Base-by-base conservation (phyloP, 2,329 filamentous ascomycete genomes). In the Decorospora gaudefroyi region DNA sequence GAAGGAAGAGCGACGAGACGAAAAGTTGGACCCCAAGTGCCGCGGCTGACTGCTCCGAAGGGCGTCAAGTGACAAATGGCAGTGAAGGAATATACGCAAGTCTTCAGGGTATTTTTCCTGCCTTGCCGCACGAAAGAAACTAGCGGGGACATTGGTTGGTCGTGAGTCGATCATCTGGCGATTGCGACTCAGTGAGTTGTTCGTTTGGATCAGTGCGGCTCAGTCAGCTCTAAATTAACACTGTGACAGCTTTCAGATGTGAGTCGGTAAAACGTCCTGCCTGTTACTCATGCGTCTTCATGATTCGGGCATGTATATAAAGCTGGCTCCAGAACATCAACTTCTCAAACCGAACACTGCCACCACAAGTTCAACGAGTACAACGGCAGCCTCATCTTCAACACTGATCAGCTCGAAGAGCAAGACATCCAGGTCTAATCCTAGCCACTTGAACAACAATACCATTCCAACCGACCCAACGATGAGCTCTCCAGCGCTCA, bases 221-320 rank as follows among this genome's bases (percentile, higher is more conserved):
- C 62, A 56, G 61, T 68, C 59, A 67, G 49, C 53, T 55, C 49
- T 47, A 57, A 47, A 53, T 51, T 55, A 51, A 46, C 49, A 49
- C 22, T 23, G 10, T 23, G 21, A 23, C 10, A 10, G 21, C 10
- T 23, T 23, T 23, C 21, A 23, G 6, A 6, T 6, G 10, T 6
- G 21, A 10, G 21, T 23, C 10, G 12, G 13, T n/a, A n/a, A n/a
- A n/a, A n/a, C n/a, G n/a, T n/a, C n/a, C n/a, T n/a, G n/a, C n/a
- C n/a, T n/a, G n/a, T n/a, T n/a, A n/a, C n/a, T n/a, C n/a, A 23
- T 19, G 13, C 10, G 10, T 28, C 13, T 23, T 25, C 18, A 34
- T 9, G 13, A 6, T 4, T 13, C 4, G 17, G 22, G 32, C 28
- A 13, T 22, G 28, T 59, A 59, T 57, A 55, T 57, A 60, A 48